Evolutionary conservation across 805 yeast genomes (phyloP).

Genomic region (Naumovozyma castellii): DNA sequence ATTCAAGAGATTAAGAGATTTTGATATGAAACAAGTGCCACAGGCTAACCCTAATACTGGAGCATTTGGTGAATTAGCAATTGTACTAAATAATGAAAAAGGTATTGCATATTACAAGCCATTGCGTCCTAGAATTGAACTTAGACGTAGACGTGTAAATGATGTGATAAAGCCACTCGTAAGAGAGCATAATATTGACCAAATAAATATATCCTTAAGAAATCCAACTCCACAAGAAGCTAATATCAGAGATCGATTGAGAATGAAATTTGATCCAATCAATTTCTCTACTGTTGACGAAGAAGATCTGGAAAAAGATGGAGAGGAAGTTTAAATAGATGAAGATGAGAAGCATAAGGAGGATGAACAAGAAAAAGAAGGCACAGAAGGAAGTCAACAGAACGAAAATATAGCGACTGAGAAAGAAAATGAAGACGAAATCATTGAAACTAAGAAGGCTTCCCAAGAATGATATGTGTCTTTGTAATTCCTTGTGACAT

Average conservation of each 20-base stretch:
- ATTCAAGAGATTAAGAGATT: constrained; percentile 64
- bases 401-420: constrained; percentile 1
- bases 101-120: constrained; percentile 71
- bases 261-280: constrained; percentile 63
- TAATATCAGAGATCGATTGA: constrained; percentile 43
- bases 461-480: too few species aligned
- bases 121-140: constrained; percentile 61
- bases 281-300: constrained; percentile 38
- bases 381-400: constrained; percentile 1
- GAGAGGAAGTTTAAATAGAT: constrained; percentile 1
- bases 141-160: constrained; percentile 75
- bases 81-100: constrained; percentile 46
- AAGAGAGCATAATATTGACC: constrained; percentile 48
- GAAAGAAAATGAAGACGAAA: constrained; percentile 5
- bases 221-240: constrained; percentile 57
- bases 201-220: constrained; percentile 44
- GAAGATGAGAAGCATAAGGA: constrained; percentile 2
- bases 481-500: too few species aligned
- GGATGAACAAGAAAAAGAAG: constrained; percentile 1
- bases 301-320: constrained; percentile 17
- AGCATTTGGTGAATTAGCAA: constrained; percentile 45
- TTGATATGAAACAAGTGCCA: constrained; percentile 54
- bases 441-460: too few species aligned
- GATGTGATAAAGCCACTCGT: constrained; percentile 32
- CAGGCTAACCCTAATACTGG: constrained; percentile 5